These are phyloP conservation scores for Malassezia brasiliensis DNA, from an alignment of 1,284 basidiomycete genomes.

Conservation along the genomic window DNA sequence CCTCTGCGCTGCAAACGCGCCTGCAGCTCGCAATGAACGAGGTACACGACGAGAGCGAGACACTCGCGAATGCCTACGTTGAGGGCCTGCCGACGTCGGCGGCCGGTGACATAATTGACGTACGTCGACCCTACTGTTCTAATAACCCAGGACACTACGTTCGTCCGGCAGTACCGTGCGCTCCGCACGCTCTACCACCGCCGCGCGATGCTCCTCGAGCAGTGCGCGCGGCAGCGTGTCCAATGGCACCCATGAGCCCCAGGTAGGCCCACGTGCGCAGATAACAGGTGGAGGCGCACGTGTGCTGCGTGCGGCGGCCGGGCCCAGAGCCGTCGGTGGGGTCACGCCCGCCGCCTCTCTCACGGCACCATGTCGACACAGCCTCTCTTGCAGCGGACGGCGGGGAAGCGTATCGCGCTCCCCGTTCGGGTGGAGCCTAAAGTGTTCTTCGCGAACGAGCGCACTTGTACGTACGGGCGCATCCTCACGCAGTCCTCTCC, in stretches of 20 bases:
- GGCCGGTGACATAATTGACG: conserved; percentile 9
- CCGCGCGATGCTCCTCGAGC: conserved; percentile 5
- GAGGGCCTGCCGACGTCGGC: conserved; percentile 28
- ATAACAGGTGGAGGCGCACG: conserved; percentile 12
- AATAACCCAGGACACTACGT: conserved; percentile 5
- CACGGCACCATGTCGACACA: conserved; percentile 74
- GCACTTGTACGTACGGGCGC: conserved; percentile 34
- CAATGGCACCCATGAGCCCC: conserved; percentile 1
- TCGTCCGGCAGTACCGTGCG: conserved; percentile 11
- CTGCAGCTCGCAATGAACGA: conserved; percentile 26
- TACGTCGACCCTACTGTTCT: not conserved
- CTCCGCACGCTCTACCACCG: conserved; percentile 12
- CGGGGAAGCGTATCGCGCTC: conserved; percentile 51
- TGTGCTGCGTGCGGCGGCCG: conserved; percentile 1
- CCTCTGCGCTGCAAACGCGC: conserved; percentile 26
- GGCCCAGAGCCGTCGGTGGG: not conserved
- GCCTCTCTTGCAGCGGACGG: conserved; percentile 89
- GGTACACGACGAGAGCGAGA: conserved; percentile 34
- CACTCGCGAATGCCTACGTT: conserved; percentile 40
- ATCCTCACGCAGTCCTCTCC: conserved; percentile 34
- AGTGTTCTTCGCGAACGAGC: conserved; percentile 48
- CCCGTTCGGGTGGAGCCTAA: conserved; percentile 48
- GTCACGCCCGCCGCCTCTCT: not conserved
- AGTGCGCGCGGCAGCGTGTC: conserved; percentile 1
- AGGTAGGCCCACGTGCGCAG: conserved; percentile 8